Evolutionary conservation across 768 basidiomycete species (phyloP).

Genomic region (Astraeus odoratus): DNA sequence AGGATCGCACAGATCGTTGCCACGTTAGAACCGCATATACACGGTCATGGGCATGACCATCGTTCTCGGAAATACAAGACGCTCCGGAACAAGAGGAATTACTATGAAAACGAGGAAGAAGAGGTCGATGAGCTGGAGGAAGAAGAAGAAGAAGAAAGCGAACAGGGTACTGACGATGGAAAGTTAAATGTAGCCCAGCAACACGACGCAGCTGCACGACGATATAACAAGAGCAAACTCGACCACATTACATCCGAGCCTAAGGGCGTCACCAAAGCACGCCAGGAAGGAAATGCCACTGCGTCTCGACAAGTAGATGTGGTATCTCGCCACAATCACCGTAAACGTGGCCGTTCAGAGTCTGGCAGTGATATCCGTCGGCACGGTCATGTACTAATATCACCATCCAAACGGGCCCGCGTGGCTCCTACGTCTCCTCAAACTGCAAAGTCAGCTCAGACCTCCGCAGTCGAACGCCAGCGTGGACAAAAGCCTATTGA

Average conservation of each 20-base stretch:
- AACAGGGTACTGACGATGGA: too few species aligned
- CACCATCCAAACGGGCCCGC: constrained; percentile 12
- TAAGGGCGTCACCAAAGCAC: too few species aligned
- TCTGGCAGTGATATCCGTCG: too few species aligned
- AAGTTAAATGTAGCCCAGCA: too few species aligned
- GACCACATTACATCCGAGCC: too few species aligned
- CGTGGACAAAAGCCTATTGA: background rate
- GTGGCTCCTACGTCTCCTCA: background rate
- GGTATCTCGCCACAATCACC: too few species aligned
- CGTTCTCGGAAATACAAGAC: constrained; percentile 13
- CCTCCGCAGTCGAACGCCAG: background rate
- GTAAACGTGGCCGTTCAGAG: constrained; percentile 13
- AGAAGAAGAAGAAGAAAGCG: constrained; percentile 1
- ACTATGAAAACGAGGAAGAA: constrained; percentile 5
- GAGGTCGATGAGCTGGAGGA: constrained; percentile 8
- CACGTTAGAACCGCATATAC: constrained; percentile 7
- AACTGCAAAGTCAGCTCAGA: background rate
- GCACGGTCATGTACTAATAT: constrained; percentile 1
- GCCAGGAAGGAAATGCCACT: background rate
- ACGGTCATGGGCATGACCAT: constrained; percentile 17
- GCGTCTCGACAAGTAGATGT: too few species aligned
- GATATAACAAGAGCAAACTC: too few species aligned
- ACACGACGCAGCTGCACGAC: too few species aligned
- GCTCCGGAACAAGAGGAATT: background rate
- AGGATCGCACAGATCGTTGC: constrained; percentile 30